phyloP scores from a whole-genome alignment of 352 stramenopile species.

The Pythium rishiriense region DNA sequence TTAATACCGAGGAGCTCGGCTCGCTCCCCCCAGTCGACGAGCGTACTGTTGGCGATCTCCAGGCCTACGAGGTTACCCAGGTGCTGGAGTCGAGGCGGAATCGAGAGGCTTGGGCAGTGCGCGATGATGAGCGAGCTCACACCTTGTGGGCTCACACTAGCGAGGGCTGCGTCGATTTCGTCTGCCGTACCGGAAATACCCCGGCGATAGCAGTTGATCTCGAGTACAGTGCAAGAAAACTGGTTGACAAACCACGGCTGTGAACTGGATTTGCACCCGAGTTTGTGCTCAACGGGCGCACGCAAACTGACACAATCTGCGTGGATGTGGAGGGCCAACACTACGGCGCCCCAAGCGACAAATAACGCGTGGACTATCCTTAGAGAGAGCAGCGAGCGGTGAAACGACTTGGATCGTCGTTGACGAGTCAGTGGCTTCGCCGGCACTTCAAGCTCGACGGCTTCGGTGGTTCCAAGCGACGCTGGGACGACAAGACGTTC shows the following conservation, averaged over 20 bases:
- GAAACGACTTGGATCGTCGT: neutral
- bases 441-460: too few species aligned
- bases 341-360: slow-evolving; percentile 5
- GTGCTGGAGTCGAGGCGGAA: slow-evolving; percentile 8
- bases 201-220: slow-evolving; percentile 24
- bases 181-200: slow-evolving; percentile 2
- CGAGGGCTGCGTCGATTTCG: slow-evolving; percentile 17
- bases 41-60: slow-evolving; percentile 23
- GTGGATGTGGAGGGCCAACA: slow-evolving; percentile 16
- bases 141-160: neutral
- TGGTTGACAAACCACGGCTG: slow-evolving; percentile 26
- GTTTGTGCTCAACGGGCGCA: neutral
- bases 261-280: slow-evolving; percentile 27
- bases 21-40: slow-evolving; percentile 12
- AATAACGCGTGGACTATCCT: neutral
- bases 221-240: slow-evolving; percentile 25
- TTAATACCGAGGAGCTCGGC: slow-evolving; percentile 8
- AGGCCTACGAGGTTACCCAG: slow-evolving; percentile 15
- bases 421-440: neutral
- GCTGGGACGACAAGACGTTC: neutral
- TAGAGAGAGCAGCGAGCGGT: neutral
- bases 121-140: slow-evolving; percentile 28
- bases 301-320: neutral
- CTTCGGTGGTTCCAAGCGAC: too few species aligned
- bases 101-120: slow-evolving; percentile 17